Base-by-base conservation (phyloP, 169 alveolate genomes). In the Haemoproteus tartakovskyi region DNA sequence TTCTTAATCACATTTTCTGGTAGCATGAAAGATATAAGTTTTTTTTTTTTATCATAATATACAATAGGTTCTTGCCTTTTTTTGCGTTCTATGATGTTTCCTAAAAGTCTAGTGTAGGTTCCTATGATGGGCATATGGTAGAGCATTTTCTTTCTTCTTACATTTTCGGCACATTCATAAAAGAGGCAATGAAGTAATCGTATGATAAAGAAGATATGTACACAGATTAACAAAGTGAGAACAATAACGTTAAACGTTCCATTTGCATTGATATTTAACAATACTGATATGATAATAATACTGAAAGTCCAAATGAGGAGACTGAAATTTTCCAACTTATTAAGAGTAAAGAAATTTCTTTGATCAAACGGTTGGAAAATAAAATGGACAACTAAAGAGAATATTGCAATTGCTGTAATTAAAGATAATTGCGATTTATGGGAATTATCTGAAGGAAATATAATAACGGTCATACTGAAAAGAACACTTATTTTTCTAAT, bases 341-440 rank as follows among this genome's bases (percentile, higher is more conserved):
- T 62, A 56, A 80, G 26, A 19, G 47, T 60, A 37, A 54, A 56
- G 47, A 56, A 74, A 19, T 79, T 87, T 86, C 94, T 70, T 63
- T 91, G 87, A 80, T 91, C 95, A 63, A 91, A 91, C 2, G 95
- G 94, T 33, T 89, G 91, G 21, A 62, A 87, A 57, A 51, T 81
- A 14, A 91, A 85, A 78, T 91, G 93, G n/a, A 87, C 56, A 52
- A 84, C 60, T 22, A 87, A 57, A 57, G 91, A 89, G 38, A 87
- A 36, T 18, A 89, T 78, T 22, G 95, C 94, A 26, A 89, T 87
- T 51, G 86, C 86, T 18, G 78, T 61, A 4, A 93, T 87, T 43
- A 88, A 67, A 89, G 92, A 81, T 60, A 91, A 84, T n/a, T 87
- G 60, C 4, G 88, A 86, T 16, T 89, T 86, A 48, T 88, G 85